phyloP scores from a whole-genome alignment of 345 rosid genomes.

The Hibiscus mutabilis region DNA sequence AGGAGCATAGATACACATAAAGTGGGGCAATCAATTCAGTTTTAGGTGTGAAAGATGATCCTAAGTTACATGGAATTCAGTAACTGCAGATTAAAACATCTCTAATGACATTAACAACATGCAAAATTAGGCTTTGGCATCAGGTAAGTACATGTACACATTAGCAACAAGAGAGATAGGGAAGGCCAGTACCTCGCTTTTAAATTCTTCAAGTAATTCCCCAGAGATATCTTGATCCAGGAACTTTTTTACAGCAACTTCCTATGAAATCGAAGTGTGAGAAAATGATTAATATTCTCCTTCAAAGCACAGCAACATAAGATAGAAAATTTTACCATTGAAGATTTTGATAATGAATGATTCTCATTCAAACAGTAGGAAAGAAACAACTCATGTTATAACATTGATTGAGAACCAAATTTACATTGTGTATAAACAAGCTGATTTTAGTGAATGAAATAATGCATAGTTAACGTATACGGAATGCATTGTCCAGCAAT shows the following conservation, averaged over 20 bases:
- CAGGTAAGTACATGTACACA: not conserved
- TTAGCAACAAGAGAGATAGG: slow-evolving; percentile 8
- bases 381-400: too few species aligned
- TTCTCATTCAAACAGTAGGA: not conserved
- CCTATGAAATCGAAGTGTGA: slow-evolving; percentile 38
- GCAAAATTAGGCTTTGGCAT: slow-evolving; percentile 3
- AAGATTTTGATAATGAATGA: not conserved
- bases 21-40: not conserved
- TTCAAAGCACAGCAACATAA: not conserved
- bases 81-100: not conserved
- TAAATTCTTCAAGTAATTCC: slow-evolving; percentile 80
- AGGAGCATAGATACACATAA: not conserved
- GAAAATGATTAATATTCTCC: slow-evolving; percentile 12
- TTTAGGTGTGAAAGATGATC: not conserved
- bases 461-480: too few species aligned
- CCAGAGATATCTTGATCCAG: slow-evolving; percentile 77
- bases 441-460: too few species aligned
- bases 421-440: too few species aligned
- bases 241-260: slow-evolving; percentile 94
- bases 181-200: slow-evolving; percentile 62
- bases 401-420: too few species aligned
- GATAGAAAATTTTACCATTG: not conserved
- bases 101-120: not conserved
- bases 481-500: too few species aligned
- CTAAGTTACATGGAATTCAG: not conserved